Evolutionary conservation across 352 stramenopile genomes (phyloP), one percentile per base, ranked within the genome.

Genomic region (Aphanomyces cochlioides): DNA sequence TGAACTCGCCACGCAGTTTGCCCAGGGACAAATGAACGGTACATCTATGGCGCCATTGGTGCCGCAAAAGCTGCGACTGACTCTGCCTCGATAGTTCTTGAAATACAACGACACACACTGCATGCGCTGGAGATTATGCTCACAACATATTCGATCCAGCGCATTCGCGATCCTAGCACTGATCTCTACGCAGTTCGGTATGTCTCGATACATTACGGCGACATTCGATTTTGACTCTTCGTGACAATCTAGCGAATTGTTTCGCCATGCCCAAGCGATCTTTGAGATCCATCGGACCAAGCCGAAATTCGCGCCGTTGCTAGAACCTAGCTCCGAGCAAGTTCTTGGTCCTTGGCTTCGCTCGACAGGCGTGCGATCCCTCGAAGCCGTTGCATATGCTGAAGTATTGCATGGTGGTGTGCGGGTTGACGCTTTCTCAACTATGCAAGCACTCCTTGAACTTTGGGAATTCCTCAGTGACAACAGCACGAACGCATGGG

Each of bases 261-360:
- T 67, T 4, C 59, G 59, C 7, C 39, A 67, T 28, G 40, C 59
- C 17, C 59, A 67, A 36, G 40, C 38, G 12, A 67, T 67, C 37
- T 67, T 67, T 56, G 59, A 67, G 40, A 67, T 56, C 40, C 40
- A 56, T 5, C 59, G 59, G 0, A 67, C 59, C 38, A 67, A 67
- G 41, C 19, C 21, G 40, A 67, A 67, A 45, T 67, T 67, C 59
- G 56, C 59, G 15, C 12, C 59, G 3, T 28, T 65, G 36, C 38
- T 65, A 13, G 57, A 65, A 37, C 57, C 57, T 40, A 21, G 4
- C 3, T 39, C 13, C 17, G 54, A 45, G 19, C 53, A 67, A 17
- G 13, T 28, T 17, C 40, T 67, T 7, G 21, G 39, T 48, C 37
- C 12, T 19, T 56, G 21, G 37, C 59, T 67, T 17, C 10, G n/a